phyloP scores from a whole-genome alignment of 179 eudicot genomes.

The Spergularia azorica region DNA sequence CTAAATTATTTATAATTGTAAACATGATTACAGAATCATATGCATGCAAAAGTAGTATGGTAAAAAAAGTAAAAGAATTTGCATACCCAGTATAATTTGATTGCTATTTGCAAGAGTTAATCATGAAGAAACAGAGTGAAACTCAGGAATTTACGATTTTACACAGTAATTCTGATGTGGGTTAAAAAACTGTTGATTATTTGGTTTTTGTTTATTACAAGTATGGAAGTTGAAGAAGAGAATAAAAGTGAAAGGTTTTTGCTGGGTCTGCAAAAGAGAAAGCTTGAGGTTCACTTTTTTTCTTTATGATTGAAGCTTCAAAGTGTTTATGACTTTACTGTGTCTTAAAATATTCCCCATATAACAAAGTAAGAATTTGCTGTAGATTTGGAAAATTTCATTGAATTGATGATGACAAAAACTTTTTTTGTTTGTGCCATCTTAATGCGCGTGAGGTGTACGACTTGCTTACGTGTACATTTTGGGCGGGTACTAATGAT shows the following conservation, averaged over 20 bases:
- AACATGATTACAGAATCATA: constrained; percentile 3
- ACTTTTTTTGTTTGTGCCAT: neutral
- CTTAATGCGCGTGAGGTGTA: constrained; percentile 12
- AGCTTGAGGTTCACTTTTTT: neutral
- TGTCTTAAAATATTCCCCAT: neutral
- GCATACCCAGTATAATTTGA: constrained; percentile 1
- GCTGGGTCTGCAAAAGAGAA: neutral
- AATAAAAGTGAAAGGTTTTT: neutral
- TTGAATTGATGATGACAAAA: constrained; percentile 13
- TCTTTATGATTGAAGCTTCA: neutral
- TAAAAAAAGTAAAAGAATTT: neutral
- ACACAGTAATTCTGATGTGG: neutral
- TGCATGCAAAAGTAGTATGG: constrained; percentile 15
- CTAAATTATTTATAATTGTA: neutral
- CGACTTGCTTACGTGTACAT: neutral
- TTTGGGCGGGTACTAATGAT: no score
- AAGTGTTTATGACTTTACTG: neutral
- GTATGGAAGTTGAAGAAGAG: neutral
- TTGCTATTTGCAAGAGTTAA: neutral
- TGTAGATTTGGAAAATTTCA: neutral
- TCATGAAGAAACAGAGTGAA: no score
- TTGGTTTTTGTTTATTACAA: neutral
- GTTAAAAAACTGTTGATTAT: no score
- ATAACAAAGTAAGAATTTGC: no score
- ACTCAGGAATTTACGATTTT: neutral